Conservation (phyloP, 2,329 filamentous ascomycete species). For the Leptodontidium sp. region DNA sequence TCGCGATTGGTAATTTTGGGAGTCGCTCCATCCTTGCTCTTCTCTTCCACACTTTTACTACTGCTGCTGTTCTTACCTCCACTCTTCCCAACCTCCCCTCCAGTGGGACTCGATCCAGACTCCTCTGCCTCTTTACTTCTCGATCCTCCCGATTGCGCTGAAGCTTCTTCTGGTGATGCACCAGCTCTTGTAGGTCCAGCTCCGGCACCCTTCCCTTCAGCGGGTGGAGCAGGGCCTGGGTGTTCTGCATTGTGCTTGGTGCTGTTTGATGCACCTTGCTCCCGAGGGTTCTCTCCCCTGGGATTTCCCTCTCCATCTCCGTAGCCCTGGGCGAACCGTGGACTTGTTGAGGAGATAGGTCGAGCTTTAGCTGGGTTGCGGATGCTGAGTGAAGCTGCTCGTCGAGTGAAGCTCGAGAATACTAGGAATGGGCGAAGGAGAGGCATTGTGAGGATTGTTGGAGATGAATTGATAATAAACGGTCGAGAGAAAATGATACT, state of each 20-base stretch:
- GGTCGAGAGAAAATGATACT: too few relatives aligned
- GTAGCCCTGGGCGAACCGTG: conserved; percentile 47
- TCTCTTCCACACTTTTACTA: conserved; percentile 16
- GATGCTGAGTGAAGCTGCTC: conserved; percentile 20
- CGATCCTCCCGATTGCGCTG: conserved; percentile 51
- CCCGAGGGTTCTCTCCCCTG: conserved; percentile 48
- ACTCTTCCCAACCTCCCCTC: conserved; percentile 38
- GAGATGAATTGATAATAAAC: background rate
- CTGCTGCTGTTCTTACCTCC: conserved; percentile 34
- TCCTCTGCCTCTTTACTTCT: conserved; percentile 52
- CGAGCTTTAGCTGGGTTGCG: conserved; percentile 32
- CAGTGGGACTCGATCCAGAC: conserved; percentile 47
- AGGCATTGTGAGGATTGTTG: conserved; percentile 36
- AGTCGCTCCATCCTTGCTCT: conserved; percentile 38
- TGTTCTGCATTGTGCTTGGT: conserved; percentile 52
- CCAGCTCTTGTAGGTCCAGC: conserved; percentile 49
- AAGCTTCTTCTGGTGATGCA: conserved; percentile 46
- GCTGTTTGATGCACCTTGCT: conserved; percentile 47
- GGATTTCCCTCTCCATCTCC: conserved; percentile 53
- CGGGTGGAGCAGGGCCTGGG: conserved; percentile 52
- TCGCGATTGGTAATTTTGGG: conserved; percentile 34
- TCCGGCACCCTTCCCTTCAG: conserved; percentile 51
- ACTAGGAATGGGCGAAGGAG: conserved; percentile 30
- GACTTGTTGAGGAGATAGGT: conserved; percentile 32
- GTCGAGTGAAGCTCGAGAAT: conserved; percentile 31